These are phyloP conservation scores for Micractinium conductrix DNA, from an alignment of 139 green algal species.

Conservation along the genomic window DNA sequence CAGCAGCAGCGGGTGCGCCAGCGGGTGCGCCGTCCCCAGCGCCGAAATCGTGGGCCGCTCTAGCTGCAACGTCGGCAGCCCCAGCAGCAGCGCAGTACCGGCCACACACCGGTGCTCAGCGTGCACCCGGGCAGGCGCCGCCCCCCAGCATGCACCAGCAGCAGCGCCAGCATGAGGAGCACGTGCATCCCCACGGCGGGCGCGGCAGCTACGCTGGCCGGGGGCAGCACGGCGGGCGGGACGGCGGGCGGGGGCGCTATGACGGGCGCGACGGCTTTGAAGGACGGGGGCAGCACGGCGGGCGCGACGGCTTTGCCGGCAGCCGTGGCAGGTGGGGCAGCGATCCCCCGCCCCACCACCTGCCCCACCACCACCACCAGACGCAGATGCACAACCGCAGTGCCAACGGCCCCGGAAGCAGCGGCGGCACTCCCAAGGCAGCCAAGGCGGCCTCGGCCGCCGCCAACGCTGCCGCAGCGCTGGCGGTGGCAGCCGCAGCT, in stretches of 20 bases:
- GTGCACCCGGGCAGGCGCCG: background rate
- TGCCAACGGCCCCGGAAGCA: background rate
- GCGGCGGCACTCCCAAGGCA: background rate
- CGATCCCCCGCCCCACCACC: background rate
- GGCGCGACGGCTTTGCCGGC: background rate
- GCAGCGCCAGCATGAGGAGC: background rate
- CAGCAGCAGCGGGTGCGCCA: background rate
- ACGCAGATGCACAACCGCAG: too few species aligned
- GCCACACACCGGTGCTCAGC: background rate
- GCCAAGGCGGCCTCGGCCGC: background rate
- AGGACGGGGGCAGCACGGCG: background rate
- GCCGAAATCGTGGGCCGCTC: background rate
- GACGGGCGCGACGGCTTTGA: background rate
- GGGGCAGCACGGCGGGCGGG: background rate
- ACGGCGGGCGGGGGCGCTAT: background rate
- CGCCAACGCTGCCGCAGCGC: background rate
- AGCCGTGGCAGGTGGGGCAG: background rate
- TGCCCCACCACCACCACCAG: constrained; percentile 16
- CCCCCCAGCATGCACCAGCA: background rate
- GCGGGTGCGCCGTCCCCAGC: background rate
- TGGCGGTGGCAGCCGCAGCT: background rate
- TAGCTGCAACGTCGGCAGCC: background rate
- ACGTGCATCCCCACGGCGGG: background rate
- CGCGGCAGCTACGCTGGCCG: too few species aligned
- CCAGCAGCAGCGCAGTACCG: too few species aligned